phyloP scores from a whole-genome alignment of 139 green algal genomes.

The Chlorokybus atmophyticus region DNA sequence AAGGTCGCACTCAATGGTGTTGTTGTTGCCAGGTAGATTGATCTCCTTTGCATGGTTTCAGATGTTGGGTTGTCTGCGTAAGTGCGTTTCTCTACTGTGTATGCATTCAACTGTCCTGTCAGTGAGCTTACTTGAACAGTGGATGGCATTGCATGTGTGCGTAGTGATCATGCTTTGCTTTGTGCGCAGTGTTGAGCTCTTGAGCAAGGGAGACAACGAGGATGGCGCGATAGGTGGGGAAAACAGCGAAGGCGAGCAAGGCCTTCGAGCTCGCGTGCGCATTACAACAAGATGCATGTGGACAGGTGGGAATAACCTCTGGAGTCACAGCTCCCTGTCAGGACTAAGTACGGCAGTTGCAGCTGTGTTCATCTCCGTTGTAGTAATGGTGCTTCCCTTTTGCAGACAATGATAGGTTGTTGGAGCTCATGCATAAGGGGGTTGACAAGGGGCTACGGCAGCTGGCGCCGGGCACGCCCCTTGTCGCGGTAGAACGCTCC shows the following conservation, averaged over 20 bases:
- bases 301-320: too few relatives aligned
- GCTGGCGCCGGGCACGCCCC: conserved; percentile 24
- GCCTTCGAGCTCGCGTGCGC: conserved; percentile 35
- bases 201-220: conserved; percentile 5
- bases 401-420: not conserved
- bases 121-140: too few relatives aligned
- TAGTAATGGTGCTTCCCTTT: too few relatives aligned
- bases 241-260: not conserved
- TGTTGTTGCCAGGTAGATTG: conserved; percentile 67
- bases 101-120: not conserved
- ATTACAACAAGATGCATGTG: conserved; percentile 85
- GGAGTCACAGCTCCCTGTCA: too few relatives aligned
- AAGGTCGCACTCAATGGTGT: conserved; percentile 75
- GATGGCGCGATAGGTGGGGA: not conserved
- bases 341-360: too few relatives aligned
- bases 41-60: not conserved
- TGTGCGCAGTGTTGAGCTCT: not conserved
- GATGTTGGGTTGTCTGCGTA: not conserved
- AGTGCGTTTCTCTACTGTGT: not conserved
- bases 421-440: not conserved
- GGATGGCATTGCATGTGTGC: too few relatives aligned
- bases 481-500: conserved; percentile 57
- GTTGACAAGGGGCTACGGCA: conserved; percentile 32
- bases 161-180: not conserved
- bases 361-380: too few relatives aligned